A percentile compares a stretch with the other conserved stretches of the same genome.
Conservation (phyloP, 1,284 basidiomycete species). For the Hemileia vastatrix region DNA sequence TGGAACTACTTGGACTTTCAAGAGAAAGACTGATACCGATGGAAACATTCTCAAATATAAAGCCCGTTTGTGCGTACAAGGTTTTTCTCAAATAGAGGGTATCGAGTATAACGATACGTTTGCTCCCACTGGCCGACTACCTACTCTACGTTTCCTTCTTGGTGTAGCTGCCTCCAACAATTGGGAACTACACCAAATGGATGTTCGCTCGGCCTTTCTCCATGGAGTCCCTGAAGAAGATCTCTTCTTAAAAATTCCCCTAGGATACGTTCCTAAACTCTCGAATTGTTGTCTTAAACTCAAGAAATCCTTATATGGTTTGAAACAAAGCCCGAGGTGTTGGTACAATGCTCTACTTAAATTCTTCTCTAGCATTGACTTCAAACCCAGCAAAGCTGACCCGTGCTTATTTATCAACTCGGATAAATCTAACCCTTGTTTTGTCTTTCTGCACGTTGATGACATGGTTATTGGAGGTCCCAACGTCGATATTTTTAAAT, state of each 20-base stretch:
- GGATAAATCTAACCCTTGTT: background rate
- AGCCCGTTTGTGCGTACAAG: constrained; percentile 47
- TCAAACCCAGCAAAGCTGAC: background rate
- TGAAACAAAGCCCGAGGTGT: background rate
- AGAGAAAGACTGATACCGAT: constrained; percentile 43
- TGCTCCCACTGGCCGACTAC: constrained; percentile 45
- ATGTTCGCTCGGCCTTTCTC: constrained; percentile 48
- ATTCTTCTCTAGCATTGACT: background rate
- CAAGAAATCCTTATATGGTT: constrained; percentile 4
- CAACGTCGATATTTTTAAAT: background rate
- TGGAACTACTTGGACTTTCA: constrained; percentile 46
- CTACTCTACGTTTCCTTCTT: constrained; percentile 44
- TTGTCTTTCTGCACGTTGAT: background rate
- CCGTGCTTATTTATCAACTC: background rate
- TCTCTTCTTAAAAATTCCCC: constrained; percentile 45
- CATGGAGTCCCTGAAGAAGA: constrained; percentile 48
- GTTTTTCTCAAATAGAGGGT: constrained; percentile 47
- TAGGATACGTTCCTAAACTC: constrained; percentile 25
- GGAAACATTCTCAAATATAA: constrained; percentile 45
- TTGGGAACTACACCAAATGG: constrained; percentile 46
- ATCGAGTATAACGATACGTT: constrained; percentile 49
- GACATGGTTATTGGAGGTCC: background rate
- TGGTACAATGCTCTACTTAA: background rate
- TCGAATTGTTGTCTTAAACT: background rate
- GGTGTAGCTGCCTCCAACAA: constrained; percentile 44